These are phyloP conservation scores for Phytophthora pluvialis DNA, from an alignment of 352 stramenopile genomes.

Conservation along the genomic window DNA sequence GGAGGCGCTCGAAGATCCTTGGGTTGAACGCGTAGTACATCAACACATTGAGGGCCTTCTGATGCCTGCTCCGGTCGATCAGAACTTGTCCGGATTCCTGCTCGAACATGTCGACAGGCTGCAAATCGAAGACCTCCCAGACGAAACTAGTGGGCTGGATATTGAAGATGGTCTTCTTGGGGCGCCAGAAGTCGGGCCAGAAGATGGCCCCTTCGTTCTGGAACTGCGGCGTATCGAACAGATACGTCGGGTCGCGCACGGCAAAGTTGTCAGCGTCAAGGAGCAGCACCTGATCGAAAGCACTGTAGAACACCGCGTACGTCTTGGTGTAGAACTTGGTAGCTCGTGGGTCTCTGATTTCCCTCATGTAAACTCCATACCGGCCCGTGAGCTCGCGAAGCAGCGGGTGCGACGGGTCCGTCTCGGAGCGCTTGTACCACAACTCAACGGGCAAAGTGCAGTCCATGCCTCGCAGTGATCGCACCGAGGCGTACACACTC, in stretches of 20 bases:
- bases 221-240: constrained; percentile 67
- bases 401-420: constrained; percentile 50
- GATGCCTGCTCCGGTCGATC: constrained; percentile 57
- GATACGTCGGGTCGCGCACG: constrained; percentile 63
- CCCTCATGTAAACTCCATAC: constrained; percentile 61
- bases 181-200: constrained; percentile 83
- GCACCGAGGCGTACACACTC: constrained; percentile 59
- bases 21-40: constrained; percentile 71
- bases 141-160: constrained; percentile 68
- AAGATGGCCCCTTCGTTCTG: constrained; percentile 60
- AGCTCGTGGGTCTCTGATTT: constrained; percentile 62
- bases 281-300: constrained; percentile 78
- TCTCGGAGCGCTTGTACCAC: constrained; percentile 67
- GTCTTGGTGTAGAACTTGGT: constrained; percentile 78
- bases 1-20: constrained; percentile 48
- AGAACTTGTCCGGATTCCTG: constrained; percentile 82
- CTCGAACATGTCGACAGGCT: constrained; percentile 75
- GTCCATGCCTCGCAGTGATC: constrained; percentile 41
- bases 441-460: constrained; percentile 72
- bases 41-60: constrained; percentile 56
- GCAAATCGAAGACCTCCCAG: constrained; percentile 70
- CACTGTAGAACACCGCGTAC: constrained; percentile 74
- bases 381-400: constrained; percentile 42
- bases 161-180: constrained; percentile 79
- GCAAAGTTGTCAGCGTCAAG: constrained; percentile 84